Percentiles rank a stretch among this genome's conserved stretches.
Conservation (phyloP, 2,329 filamentous ascomycete genomes). For the Cercospora sp. region DNA sequence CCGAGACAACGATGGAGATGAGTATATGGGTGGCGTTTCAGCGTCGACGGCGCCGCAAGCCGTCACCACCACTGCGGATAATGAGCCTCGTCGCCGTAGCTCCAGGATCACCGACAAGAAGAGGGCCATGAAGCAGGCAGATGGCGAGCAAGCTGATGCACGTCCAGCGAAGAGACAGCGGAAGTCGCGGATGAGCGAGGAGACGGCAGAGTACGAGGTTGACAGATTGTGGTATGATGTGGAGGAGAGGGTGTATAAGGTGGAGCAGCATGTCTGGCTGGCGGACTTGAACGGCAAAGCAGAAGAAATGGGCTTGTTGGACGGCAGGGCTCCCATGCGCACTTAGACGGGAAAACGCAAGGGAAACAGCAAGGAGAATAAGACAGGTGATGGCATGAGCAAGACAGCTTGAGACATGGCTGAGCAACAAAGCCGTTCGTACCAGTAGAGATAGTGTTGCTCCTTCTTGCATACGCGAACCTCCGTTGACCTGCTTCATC, state of each 20-base stretch:
- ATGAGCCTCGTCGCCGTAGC: neutral
- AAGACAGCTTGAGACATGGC: neutral
- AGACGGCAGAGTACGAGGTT: neutral
- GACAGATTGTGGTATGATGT: neutral
- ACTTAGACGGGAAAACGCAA: neutral
- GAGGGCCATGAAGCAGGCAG: neutral
- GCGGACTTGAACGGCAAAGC: neutral
- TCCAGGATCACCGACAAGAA: neutral
- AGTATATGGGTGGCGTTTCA: neutral
- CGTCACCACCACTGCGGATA: neutral
- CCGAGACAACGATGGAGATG: neutral
- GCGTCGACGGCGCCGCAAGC: neutral
- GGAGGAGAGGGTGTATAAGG: neutral
- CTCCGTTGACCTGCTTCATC: neutral
- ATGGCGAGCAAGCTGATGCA: fast-evolving
- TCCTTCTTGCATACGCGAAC: neutral
- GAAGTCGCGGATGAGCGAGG: neutral
- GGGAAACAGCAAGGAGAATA: neutral
- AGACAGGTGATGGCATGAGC: neutral
- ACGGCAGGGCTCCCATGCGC: neutral
- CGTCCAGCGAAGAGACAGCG: neutral
- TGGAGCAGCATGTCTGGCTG: neutral
- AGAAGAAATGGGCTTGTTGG: neutral
- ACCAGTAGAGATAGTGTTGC: neutral
- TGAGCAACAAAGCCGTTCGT: neutral